These are phyloP conservation scores for Capronia coronata DNA, from an alignment of 2,329 filamentous ascomycete genomes.

Conservation along the genomic window DNA sequence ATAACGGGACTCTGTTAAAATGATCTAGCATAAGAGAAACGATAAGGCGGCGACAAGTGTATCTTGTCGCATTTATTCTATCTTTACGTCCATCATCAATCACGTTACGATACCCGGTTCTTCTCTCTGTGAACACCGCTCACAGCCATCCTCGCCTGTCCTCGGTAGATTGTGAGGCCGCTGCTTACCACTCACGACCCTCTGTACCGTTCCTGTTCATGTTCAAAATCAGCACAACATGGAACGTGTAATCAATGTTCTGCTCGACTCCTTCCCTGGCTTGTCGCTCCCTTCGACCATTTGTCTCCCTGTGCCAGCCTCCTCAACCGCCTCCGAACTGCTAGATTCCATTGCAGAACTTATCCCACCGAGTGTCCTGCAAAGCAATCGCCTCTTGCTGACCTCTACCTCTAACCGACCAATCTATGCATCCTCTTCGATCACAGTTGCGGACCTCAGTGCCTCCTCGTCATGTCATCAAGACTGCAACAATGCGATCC, in stretches of 20 bases:
- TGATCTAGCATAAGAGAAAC: too few species aligned
- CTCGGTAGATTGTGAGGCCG: too few species aligned
- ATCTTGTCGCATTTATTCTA: too few species aligned
- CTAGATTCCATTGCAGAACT: conserved; percentile 53
- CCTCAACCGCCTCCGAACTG: conserved; percentile 62
- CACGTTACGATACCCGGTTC: too few species aligned
- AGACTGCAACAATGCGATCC: conserved; percentile 55
- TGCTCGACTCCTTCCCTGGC: conserved; percentile 78
- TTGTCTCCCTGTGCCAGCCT: conserved; percentile 62
- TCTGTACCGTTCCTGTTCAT: too few species aligned
- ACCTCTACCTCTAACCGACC: conserved; percentile 75
- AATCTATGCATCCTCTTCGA: conserved; percentile 47
- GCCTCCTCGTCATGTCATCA: conserved; percentile 12
- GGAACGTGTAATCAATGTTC: conserved; percentile 58
- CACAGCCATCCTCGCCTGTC: too few species aligned
- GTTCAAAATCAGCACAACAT: too few species aligned
- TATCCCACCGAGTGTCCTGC: conserved; percentile 51
- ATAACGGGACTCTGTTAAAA: not conserved
- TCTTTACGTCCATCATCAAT: too few species aligned
- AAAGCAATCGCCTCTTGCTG: conserved; percentile 58
- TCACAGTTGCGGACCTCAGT: conserved; percentile 26
- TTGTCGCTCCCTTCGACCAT: conserved; percentile 76
- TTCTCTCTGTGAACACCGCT: too few species aligned
- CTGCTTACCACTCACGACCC: too few species aligned
- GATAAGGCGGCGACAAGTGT: too few species aligned